Base-by-base conservation (phyloP, 2,329 filamentous ascomycete genomes). In the Pseudogymnoascus sp. region DNA sequence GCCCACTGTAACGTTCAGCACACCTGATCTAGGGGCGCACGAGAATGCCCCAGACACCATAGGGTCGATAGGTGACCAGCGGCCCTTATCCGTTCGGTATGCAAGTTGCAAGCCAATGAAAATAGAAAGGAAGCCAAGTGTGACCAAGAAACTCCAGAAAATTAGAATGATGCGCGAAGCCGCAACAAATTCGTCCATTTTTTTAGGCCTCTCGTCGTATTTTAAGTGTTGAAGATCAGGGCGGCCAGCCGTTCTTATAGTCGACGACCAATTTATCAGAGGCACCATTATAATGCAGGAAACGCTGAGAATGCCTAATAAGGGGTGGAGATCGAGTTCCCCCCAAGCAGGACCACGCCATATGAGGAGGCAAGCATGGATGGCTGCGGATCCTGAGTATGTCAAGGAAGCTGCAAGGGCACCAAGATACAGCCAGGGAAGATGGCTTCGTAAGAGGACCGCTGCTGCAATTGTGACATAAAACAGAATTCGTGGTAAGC, bases 321-420 rank as follows among this genome's bases (percentile, higher is more conserved):
- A 20, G 2, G 47, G 47, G n/a, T 7, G 33, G 25, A 53, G 47
- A 28, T 53, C 47, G n/a, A 33, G 47, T 53, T 33, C 47, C 12
- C 47, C 47, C 6, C 3, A 4, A 28, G n/a, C 28, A 9, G 47
- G 47, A n/a, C 47, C 47, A 5, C 47, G 47, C 47, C 47, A 53
- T 53, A 53, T 7, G n/a, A 53, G 47, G 28, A 53, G 47, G 47
- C 47, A 53, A 33, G 47, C 47, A 12, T 53, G 47, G 25, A 53
- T 53, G 5, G 47, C 47, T 8, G 47, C 47, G 7, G 47, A 53
- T 9, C 47, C 47, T 18, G 47, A 33, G 15, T 53, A 53, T 2
- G 47, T 53, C 25, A 53, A 53, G n/a, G 47, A 53, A 12, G 47
- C 47, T 3, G 47, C 47, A 18, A 53, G 47, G 12, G 47, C 47